These are phyloP conservation scores for Aureobasidium musti DNA, from an alignment of 2,329 filamentous ascomycete genomes.

Conservation along the genomic window DNA sequence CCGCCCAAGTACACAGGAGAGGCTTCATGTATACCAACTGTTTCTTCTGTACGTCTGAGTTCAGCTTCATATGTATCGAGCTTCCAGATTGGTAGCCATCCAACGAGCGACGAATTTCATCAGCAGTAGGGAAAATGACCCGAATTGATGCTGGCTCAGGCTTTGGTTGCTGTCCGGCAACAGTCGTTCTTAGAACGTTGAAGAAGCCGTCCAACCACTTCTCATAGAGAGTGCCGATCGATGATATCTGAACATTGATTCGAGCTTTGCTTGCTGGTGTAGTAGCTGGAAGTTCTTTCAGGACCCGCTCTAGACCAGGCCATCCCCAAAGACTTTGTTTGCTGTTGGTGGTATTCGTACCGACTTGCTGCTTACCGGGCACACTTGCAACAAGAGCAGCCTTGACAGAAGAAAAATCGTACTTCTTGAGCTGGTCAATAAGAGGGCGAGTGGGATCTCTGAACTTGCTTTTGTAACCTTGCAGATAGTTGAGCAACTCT, in stretches of 20 bases:
- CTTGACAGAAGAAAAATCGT: constrained; percentile 70
- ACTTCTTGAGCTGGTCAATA: constrained; percentile 57
- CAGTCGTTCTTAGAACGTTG: constrained; percentile 37
- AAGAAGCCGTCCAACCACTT: constrained; percentile 70
- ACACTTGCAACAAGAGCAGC: constrained; percentile 77
- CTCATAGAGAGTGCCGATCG: constrained; percentile 75
- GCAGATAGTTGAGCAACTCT: constrained; percentile 72
- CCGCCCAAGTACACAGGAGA: constrained; percentile 74
- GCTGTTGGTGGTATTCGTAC: background rate
- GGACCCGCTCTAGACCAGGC: constrained; percentile 63
- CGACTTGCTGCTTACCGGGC: constrained; percentile 54
- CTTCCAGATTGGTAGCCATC: constrained; percentile 76
- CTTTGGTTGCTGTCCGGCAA: background rate
- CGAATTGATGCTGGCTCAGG: constrained; percentile 58
- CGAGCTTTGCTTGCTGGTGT: constrained; percentile 38
- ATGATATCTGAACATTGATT: constrained; percentile 70
- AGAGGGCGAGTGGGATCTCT: constrained; percentile 47
- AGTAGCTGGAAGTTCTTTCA: constrained; percentile 45
- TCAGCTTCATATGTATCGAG: constrained; percentile 80
- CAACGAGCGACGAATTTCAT: constrained; percentile 73
- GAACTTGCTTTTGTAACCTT: constrained; percentile 65
- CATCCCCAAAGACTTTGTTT: constrained; percentile 65
- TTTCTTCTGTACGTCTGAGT: constrained; percentile 68
- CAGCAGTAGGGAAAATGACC: constrained; percentile 76
- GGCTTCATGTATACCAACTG: constrained; percentile 73